Evolutionary conservation across 2,329 filamentous ascomycete species (phyloP).

Genomic region (Chalaropsis thielavioides): DNA sequence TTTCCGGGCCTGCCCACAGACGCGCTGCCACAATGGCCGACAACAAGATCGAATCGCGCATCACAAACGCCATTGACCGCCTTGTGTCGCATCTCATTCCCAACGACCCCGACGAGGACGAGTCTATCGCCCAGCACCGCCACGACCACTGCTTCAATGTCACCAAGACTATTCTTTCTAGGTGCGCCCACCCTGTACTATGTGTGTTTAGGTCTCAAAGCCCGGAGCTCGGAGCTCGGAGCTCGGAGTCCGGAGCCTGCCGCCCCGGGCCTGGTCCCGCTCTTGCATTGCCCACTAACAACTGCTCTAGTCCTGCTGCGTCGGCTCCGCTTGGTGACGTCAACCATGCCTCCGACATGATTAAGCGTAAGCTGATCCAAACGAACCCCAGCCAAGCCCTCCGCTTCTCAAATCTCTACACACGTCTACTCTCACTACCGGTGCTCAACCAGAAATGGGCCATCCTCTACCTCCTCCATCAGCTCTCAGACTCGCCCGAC

Average conservation of each 20-base stretch:
- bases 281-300: background rate
- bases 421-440: constrained; percentile 73
- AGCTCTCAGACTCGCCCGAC: constrained; percentile 56
- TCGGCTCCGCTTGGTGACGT: constrained; percentile 47
- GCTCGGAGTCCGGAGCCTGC: background rate
- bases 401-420: constrained; percentile 81
- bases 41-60: constrained; percentile 39
- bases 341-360: constrained; percentile 83
- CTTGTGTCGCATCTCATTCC: constrained; percentile 64
- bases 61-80: constrained; percentile 65
- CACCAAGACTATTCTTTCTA: constrained; percentile 37
- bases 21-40: constrained; percentile 32
- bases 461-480: constrained; percentile 80
- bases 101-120: constrained; percentile 47
- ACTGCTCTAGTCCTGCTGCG: constrained; percentile 12
- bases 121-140: constrained; percentile 52
- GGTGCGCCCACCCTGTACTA: constrained; percentile 25
- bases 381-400: constrained; percentile 66
- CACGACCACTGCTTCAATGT: constrained; percentile 47
- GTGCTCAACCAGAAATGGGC: constrained; percentile 94
- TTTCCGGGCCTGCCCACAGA: constrained; percentile 22
- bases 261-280: background rate
- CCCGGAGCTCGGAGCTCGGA: background rate
- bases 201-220: background rate
- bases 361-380: constrained; percentile 73